These are phyloP conservation scores for Apiospora aurea DNA, from an alignment of 2,329 filamentous ascomycete species.

Conservation along the genomic window DNA sequence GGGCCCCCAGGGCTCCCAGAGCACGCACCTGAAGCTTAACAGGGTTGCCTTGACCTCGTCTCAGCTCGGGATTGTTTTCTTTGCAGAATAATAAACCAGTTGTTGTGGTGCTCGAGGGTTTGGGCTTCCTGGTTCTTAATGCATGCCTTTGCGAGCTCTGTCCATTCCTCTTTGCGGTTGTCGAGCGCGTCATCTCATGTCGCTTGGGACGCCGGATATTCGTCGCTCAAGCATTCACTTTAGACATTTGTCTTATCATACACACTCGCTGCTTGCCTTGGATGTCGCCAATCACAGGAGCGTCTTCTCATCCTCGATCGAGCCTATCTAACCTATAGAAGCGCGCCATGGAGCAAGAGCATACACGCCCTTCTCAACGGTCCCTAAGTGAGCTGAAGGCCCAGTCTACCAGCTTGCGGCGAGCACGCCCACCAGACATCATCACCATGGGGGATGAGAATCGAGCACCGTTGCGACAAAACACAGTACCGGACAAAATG, in stretches of 20 bases:
- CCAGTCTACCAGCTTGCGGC: slow-evolving; percentile 43
- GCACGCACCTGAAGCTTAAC: slow-evolving; percentile 26
- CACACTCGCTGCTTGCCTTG: neutral
- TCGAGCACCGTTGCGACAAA: slow-evolving; percentile 49
- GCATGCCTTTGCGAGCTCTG: slow-evolving; percentile 25
- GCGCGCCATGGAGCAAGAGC: slow-evolving; percentile 24
- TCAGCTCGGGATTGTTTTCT: slow-evolving; percentile 29
- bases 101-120: slow-evolving; percentile 29
- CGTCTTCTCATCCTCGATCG: neutral
- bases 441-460: slow-evolving; percentile 43
- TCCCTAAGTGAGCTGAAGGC: slow-evolving; percentile 42
- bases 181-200: slow-evolving; percentile 22
- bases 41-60: slow-evolving; percentile 37
- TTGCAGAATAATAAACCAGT: slow-evolving; percentile 26
- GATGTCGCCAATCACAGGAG: slow-evolving; percentile 1
- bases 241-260: slow-evolving; percentile 22
- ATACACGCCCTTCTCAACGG: slow-evolving; percentile 39
- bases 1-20: neutral
- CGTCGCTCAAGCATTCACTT: slow-evolving; percentile 9
- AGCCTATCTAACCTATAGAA: slow-evolving; percentile 17
- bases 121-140: slow-evolving; percentile 17
- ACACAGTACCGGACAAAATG: slow-evolving; percentile 44
- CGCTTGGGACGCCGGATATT: neutral
- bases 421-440: slow-evolving; percentile 49
- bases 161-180: slow-evolving; percentile 15